Evolutionary conservation across 192 early-diverging fungal species (phyloP), one percentile per base, ranked within the genome.

Genomic region (Podila minutissima): DNA sequence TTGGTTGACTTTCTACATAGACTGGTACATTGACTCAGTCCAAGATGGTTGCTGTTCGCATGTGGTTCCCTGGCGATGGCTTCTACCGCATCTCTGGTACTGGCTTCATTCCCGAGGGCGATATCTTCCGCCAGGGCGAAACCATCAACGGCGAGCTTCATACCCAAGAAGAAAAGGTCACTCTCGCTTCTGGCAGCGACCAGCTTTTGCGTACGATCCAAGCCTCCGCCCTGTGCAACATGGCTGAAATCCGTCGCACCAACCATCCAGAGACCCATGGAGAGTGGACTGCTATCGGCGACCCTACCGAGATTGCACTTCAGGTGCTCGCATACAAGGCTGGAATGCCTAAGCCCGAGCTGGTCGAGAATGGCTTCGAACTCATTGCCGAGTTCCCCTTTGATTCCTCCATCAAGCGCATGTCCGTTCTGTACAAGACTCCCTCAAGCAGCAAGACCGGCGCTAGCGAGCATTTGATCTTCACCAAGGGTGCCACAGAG

Each of bases 401-500:
- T 62, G 93, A 94, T 75, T 93, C 93, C 12, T 74, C 79, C 26
- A 85, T 93, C 50, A 99, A 99, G 81, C 91, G 97, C 49, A 99
- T 99, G 97, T 93, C 92, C 83, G 93, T 96, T 20, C 74, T 97
- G 0, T 93, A 87, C 66, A 57, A 62, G 63, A 59, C 85, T 72
- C 60, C 74, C 26, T 15, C 33, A 10, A 59, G 33, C 37, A 71
- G 75, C 0, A 19, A 53, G 17, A 29, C 62, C 20, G 11, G 13
- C 26, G 72, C 70, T 3, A 79, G 78, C 60, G 72, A 86, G 28
- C 72, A 85, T 49, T 74, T 94, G 64, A 83, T 96, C 51, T 89
- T 96, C 64, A 83, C 90, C 28, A 98, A 99, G 74, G 96, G 97
- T 59, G 97, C 97, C 0, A 96, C 96, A 41, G 97, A 99, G 88